Evolutionary conservation across 805 yeast species (phyloP).

Genomic region (Lipomyces sp.): DNA sequence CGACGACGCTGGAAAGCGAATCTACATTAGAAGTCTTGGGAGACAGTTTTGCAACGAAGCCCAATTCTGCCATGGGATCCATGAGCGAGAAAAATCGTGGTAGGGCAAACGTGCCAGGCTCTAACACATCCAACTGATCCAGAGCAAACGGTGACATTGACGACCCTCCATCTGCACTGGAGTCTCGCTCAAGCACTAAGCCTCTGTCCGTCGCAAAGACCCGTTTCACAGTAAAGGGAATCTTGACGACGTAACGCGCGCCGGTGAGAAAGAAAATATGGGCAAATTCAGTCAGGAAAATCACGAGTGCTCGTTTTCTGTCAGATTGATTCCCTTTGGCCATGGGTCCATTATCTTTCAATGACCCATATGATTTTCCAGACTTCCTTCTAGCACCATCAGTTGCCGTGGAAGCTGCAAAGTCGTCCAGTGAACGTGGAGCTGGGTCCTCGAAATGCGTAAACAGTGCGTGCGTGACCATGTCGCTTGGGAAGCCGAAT

Average conservation of each 20-base stretch:
- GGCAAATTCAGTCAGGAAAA: slow-evolving; percentile 64
- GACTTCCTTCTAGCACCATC: slow-evolving; percentile 14
- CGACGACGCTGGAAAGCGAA: slow-evolving; percentile 65
- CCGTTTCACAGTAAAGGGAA: slow-evolving; percentile 67
- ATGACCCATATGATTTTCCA: slow-evolving; percentile 7
- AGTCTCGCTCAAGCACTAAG: slow-evolving; percentile 61
- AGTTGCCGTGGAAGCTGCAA: slow-evolving; percentile 6
- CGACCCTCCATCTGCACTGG: slow-evolving; percentile 26
- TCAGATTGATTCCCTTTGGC: neutral
- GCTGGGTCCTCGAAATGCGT: slow-evolving; percentile 52
- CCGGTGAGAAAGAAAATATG: slow-evolving; percentile 68
- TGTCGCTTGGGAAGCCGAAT: slow-evolving; percentile 55
- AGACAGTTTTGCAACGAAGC: slow-evolving; percentile 55
- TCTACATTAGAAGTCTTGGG: neutral
- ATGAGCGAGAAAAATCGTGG: slow-evolving; percentile 64
- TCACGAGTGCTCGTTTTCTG: slow-evolving; percentile 54
- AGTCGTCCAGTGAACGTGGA: slow-evolving; percentile 1
- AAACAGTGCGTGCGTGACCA: slow-evolving; percentile 63
- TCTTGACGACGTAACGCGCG: slow-evolving; percentile 59
- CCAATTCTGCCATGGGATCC: slow-evolving; percentile 77
- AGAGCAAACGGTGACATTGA: slow-evolving; percentile 16
- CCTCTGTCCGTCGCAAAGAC: slow-evolving; percentile 75
- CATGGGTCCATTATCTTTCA: neutral
- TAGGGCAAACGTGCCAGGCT: slow-evolving; percentile 2
- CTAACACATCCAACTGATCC: slow-evolving; percentile 2